phyloP scores from a whole-genome alignment of 805 yeast genomes.

The Candida saitoana region DNA sequence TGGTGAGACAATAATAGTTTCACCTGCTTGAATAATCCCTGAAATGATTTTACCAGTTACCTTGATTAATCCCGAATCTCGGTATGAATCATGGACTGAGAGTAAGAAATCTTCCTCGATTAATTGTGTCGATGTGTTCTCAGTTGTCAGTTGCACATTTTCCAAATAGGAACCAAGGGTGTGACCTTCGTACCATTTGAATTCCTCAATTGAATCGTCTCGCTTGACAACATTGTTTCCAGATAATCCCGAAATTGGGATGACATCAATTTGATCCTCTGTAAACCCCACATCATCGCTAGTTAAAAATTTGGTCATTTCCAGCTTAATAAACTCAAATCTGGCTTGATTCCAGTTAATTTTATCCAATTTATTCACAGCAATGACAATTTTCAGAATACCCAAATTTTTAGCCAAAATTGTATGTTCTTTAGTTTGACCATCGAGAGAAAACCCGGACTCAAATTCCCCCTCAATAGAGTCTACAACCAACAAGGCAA shows the following conservation, averaged over 20 bases:
- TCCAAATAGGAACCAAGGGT: constrained; percentile 42
- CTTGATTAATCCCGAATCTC: constrained; percentile 44
- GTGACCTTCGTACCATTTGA: constrained; percentile 45
- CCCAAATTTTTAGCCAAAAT: constrained; percentile 65
- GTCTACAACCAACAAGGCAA: constrained; percentile 71
- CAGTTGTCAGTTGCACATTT: constrained; percentile 14
- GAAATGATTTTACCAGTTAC: constrained; percentile 63
- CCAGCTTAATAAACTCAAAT: constrained; percentile 47
- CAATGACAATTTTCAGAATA: constrained; percentile 55
- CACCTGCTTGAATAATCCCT: constrained; percentile 71
- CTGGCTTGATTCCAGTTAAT: constrained; percentile 53
- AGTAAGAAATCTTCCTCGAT: constrained; percentile 48
- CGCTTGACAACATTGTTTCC: constrained; percentile 62
- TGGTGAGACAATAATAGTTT: constrained; percentile 57
- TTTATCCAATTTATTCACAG: constrained; percentile 68
- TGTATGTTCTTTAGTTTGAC: constrained; percentile 79
- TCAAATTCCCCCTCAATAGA: constrained; percentile 64
- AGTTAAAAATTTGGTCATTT: constrained; percentile 48
- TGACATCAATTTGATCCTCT: constrained; percentile 39
- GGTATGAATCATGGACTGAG: constrained; percentile 59
- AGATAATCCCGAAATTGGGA: constrained; percentile 67
- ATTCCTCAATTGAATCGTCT: constrained; percentile 24
- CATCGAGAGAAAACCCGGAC: constrained; percentile 60
- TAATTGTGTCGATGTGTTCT: constrained; percentile 15
- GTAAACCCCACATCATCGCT: constrained; percentile 49